A percentile compares a stretch with the other conserved stretches of the same genome.
Evolutionary conservation across 2,329 filamentous ascomycete species (phyloP).

Genomic region (Phialophora macrospora): DNA sequence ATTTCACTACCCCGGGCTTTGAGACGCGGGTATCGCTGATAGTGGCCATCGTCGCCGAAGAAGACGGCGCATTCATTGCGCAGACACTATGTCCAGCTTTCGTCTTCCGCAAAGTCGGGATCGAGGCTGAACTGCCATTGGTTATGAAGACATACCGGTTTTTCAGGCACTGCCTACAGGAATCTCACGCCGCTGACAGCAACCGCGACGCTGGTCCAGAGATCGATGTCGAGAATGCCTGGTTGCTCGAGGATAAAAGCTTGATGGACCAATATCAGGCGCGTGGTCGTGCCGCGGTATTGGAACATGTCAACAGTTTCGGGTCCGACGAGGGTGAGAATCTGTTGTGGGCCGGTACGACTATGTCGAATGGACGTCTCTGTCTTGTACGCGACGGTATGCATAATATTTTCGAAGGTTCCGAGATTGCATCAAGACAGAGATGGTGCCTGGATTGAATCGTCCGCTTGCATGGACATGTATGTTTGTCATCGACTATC

Average conservation of each 20-base stretch:
- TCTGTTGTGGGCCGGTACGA: not conserved
- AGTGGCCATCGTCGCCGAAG: constrained; percentile 12
- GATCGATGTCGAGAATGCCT: not conserved
- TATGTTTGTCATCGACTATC: not conserved
- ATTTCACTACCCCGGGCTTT: constrained; percentile 4
- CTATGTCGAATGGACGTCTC: not conserved
- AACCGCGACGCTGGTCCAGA: not conserved
- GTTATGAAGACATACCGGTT: constrained; percentile 2
- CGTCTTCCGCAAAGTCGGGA: constrained; percentile 4
- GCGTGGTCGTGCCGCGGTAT: not conserved
- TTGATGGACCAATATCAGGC: not conserved
- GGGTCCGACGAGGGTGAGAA: not conserved
- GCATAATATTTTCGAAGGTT: constrained; percentile 2
- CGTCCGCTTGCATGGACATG: not conserved
- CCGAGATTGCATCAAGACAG: not conserved
- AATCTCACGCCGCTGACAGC: not conserved
- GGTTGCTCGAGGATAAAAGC: not conserved
- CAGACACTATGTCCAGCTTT: constrained; percentile 5
- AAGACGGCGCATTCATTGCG: not conserved
- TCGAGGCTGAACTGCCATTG: constrained; percentile 6
- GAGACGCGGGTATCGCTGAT: constrained; percentile 4
- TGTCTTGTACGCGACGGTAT: not conserved
- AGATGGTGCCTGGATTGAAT: constrained; percentile 10
- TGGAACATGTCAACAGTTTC: not conserved
- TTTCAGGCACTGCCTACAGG: not conserved